phyloP scores from a whole-genome alignment of 176 grass and related monocot genomes.

The Eragrostis curvula region DNA sequence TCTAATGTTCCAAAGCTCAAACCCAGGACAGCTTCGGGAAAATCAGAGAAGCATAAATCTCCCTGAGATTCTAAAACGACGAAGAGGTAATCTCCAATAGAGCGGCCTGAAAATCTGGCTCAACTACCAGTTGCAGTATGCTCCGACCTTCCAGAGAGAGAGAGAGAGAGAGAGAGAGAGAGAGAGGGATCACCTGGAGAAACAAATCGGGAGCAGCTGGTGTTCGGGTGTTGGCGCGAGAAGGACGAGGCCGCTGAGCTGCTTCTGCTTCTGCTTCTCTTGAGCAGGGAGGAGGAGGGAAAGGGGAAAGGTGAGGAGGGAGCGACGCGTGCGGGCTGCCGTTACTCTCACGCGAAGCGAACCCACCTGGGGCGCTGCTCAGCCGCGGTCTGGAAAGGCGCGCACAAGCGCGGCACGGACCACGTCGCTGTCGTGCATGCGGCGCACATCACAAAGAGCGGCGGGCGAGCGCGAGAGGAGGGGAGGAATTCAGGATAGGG shows the following conservation, averaged over 20 bases:
- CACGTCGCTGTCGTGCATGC: slow-evolving; percentile 47
- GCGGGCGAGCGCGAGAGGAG: not conserved
- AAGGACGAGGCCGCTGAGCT: not conserved
- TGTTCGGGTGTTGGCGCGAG: not conserved
- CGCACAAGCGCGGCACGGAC: not conserved
- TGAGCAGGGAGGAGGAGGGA: not conserved
- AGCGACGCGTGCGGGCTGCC: slow-evolving; percentile 7
- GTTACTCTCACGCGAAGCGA: slow-evolving; percentile 35
- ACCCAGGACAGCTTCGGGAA: not conserved
- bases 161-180: not conserved
- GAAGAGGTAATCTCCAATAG: not conserved
- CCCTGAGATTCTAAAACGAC: not conserved
- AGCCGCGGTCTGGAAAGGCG: not conserved
- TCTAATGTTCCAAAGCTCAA: not conserved
- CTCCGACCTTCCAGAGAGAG: not conserved
- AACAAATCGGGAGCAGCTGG: slow-evolving; percentile 29
- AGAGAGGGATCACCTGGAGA: not conserved
- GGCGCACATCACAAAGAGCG: not conserved
- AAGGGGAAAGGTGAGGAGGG: slow-evolving; percentile 40
- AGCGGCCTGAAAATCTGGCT: not conserved
- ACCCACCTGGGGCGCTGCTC: not conserved
- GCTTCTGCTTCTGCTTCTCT: not conserved
- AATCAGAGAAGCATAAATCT: not conserved
- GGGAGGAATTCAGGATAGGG: slow-evolving; percentile 1
- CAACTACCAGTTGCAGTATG: not conserved